Conservation (phyloP, 192 early-diverging fungal genomes). For the Podochytrium sp. region DNA sequence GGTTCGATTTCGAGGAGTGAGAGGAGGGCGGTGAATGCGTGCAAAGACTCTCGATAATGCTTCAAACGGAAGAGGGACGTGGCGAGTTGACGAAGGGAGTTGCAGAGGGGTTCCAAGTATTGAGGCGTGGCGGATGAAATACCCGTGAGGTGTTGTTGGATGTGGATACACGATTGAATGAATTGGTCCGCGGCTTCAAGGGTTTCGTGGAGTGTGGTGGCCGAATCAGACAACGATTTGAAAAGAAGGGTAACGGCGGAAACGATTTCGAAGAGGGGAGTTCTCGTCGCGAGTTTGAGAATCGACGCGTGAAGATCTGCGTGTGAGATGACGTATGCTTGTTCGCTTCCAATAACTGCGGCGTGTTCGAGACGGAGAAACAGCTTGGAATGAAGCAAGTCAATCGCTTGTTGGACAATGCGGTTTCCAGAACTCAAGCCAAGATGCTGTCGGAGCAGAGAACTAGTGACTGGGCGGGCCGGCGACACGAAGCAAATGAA, state of each 20-base stretch:
- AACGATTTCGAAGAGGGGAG: not conserved
- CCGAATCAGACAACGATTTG: not conserved
- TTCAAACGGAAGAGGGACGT: not conserved
- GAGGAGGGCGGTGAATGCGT: not conserved
- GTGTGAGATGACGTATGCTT: not conserved
- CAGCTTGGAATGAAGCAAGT: not conserved
- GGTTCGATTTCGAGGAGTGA: not conserved
- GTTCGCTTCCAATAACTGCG: not conserved
- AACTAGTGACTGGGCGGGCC: not conserved
- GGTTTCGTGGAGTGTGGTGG: not conserved
- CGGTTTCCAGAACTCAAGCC: not conserved
- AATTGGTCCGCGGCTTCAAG: not conserved
- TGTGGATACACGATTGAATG: not conserved
- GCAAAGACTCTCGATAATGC: not conserved
- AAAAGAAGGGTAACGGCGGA: not conserved
- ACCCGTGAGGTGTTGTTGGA: not conserved
- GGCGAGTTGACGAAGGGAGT: not conserved
- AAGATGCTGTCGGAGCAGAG: not conserved
- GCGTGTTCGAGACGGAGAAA: not conserved
- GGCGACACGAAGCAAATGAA: not conserved
- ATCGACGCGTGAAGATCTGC: not conserved
- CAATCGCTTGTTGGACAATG: not conserved
- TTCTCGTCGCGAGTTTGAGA: not conserved
- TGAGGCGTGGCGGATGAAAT: not conserved
- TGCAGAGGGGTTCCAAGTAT: not conserved